Base-by-base conservation (phyloP, 1,139 yeast genomes). In the Saccharomyces hybrid region DNA sequence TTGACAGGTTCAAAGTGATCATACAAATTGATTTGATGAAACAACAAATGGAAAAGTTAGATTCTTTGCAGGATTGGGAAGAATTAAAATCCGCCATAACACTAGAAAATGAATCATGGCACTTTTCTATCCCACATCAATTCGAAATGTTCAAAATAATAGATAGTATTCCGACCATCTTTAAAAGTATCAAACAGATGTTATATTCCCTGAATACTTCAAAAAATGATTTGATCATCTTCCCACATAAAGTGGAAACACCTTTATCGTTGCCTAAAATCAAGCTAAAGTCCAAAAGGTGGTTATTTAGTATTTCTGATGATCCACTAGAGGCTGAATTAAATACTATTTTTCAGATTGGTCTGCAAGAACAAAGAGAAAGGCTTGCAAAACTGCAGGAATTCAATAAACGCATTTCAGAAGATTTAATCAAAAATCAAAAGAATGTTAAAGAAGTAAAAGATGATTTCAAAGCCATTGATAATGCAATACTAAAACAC, bases 261-360 rank as follows among this genome's bases (percentile, higher is more conserved):
- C 62, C 74, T 1, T 5, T 38, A 4, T 63, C 68, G 2, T 49
- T 84, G n/a, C 89, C 90, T 1, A 72, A 68, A 14, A 71, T 83
- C 9, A 73, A 71, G 8, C 49, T 84, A 20, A 75, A 66, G 50
- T 77, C 88, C 0, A 67, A 70, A 11, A 71, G 76, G 49, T 61
- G 82, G 31, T 62, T 78, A 0, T 78, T 84, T 56, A 69, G 73
- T 46, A 76, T 84, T 74, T 86, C 81, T 11, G 97, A 90, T 70
- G 97, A 91, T 70, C 89, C 95, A 4, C 89, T 93, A 68, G 99
- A 91, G 70, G 72, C 86, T 1, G 86, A 89, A 61, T 71, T 91
- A 55, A 81, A 81, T 47, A 78, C 86, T 79, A 84, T 88, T 26
- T 88, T 81, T 69, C 93, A 87, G 64, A 77, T 88, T 32, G 97